These are phyloP conservation scores for Paramecium tetraurelia DNA, from an alignment of 73 alveolate species.

Conservation along the genomic window DNA sequence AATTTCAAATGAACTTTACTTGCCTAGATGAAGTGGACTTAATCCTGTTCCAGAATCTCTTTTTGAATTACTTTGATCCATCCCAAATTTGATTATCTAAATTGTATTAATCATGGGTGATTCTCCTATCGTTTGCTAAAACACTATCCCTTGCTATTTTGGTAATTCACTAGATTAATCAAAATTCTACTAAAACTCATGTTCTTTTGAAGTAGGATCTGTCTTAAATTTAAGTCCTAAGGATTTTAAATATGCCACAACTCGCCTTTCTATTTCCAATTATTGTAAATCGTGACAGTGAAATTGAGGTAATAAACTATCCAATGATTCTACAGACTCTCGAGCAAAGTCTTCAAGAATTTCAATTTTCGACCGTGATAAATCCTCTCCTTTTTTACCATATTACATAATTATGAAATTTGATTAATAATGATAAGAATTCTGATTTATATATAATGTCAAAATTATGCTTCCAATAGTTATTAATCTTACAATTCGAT, in stretches of 20 bases:
- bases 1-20: background rate
- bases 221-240: background rate
- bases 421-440: background rate
- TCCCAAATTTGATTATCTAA: background rate
- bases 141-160: background rate
- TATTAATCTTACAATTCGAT: background rate
- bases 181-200: background rate
- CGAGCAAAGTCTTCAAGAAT: background rate
- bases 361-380: background rate
- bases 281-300: background rate
- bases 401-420: background rate
- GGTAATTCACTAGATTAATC: background rate
- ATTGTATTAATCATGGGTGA: background rate
- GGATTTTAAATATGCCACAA: background rate
- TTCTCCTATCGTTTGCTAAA: background rate
- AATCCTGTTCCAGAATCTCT: background rate
- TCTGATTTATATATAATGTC: background rate
- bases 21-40: background rate
- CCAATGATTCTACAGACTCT: conserved; percentile 30
- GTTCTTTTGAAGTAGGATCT: background rate
- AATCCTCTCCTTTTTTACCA: background rate
- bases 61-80: background rate
- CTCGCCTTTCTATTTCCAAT: background rate
- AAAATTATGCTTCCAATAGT: conserved; percentile 8
- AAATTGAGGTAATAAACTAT: background rate